Percentiles rank a stretch among this genome's conserved stretches.
Conservation (phyloP, 1,284 basidiomycete genomes). For the Puccinia novopanici region DNA sequence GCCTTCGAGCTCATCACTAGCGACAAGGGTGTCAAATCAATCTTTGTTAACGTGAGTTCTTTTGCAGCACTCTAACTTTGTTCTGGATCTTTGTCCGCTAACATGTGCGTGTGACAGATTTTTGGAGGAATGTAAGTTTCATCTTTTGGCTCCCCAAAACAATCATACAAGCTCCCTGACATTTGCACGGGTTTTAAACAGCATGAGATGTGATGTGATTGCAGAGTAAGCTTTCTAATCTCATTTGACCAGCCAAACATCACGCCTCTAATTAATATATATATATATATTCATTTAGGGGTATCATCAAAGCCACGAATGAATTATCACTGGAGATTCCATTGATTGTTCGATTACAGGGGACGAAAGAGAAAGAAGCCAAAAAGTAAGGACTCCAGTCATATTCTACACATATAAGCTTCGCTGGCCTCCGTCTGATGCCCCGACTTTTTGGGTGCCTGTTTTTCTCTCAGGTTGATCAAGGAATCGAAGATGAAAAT, state of each 20-base stretch:
- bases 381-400: slow-evolving; percentile 71
- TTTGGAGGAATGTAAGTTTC: slow-evolving; percentile 58
- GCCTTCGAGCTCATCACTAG: slow-evolving; percentile 92
- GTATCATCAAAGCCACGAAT: slow-evolving; percentile 95
- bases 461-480: slow-evolving; percentile 77
- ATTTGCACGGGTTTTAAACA: slow-evolving; percentile 65
- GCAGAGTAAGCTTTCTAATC: slow-evolving; percentile 56
- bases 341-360: slow-evolving; percentile 89
- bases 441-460: background rate
- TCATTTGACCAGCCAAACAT: background rate
- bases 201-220: slow-evolving; percentile 89
- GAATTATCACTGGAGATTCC: slow-evolving; percentile 84
- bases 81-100: background rate
- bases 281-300: slow-evolving; percentile 67
- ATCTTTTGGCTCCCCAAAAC: slow-evolving; percentile 56
- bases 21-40: slow-evolving; percentile 91
- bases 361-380: slow-evolving; percentile 92
- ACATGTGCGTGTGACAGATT: slow-evolving; percentile 50
- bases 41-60: slow-evolving; percentile 80
- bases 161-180: slow-evolving; percentile 53
- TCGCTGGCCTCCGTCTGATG: background rate
- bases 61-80: background rate
- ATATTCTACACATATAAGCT: slow-evolving; percentile 28
- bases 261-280: background rate
- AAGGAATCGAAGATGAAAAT: slow-evolving; percentile 88